phyloP scores from a whole-genome alignment of 2,329 filamentous ascomycete species.

The Podosphaera xanthii region DNA sequence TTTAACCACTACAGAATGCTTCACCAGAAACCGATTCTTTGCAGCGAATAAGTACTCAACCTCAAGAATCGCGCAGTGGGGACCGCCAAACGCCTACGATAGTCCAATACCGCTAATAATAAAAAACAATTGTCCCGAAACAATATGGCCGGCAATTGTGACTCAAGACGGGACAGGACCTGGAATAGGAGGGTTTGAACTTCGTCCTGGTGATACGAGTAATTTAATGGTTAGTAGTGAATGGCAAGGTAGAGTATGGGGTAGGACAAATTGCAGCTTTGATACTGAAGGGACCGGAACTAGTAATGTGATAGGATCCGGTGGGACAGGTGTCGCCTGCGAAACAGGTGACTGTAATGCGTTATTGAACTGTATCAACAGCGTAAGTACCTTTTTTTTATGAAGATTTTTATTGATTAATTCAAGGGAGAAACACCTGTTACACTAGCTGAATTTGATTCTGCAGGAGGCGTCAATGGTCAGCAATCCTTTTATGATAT shows the following conservation, averaged over 20 bases:
- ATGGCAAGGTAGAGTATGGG: conserved; percentile 71
- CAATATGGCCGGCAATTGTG: conserved; percentile 53
- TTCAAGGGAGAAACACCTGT: conserved; percentile 47
- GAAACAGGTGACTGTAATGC: conserved; percentile 56
- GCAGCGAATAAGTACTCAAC: conserved; percentile 4
- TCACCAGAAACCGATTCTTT: conserved; percentile 7
- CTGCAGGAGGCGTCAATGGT: conserved; percentile 36
- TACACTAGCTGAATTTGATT: conserved; percentile 61
- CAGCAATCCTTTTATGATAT: conserved; percentile 64
- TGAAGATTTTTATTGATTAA: background rate
- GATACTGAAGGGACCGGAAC: conserved; percentile 36
- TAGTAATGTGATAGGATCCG: conserved; percentile 18
- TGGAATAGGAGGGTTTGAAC: conserved; percentile 42
- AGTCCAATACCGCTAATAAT: conserved; percentile 35
- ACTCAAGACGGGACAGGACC: conserved; percentile 52
- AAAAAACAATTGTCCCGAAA: conserved; percentile 47
- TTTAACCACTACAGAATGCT: conserved; percentile 5
- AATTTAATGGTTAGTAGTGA: conserved; percentile 43
- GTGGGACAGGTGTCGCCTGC: conserved; percentile 34
- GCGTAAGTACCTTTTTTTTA: conserved; percentile 26
- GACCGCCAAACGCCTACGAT: conserved; percentile 15
- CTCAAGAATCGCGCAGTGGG: conserved; percentile 9
- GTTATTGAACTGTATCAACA: conserved; percentile 42
- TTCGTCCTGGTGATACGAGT: conserved; percentile 32
- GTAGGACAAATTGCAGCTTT: conserved; percentile 63